phyloP scores from a whole-genome alignment of 106 monocot genomes.

The Amphibolis antarctica region DNA sequence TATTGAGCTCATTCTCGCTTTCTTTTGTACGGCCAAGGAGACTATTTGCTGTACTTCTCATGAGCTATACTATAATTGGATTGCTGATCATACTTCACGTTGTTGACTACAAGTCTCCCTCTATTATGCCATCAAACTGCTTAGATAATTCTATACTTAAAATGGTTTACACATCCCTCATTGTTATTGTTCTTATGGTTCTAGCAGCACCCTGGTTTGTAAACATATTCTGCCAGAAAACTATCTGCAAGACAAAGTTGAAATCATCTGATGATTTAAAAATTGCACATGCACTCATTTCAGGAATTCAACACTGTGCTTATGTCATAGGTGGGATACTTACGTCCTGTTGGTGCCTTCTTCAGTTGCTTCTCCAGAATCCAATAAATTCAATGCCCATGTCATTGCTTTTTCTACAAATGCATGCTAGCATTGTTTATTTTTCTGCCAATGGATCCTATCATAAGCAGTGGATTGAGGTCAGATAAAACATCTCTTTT shows the following conservation, averaged over 20 bases:
- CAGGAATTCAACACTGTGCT: slow-evolving; percentile 24
- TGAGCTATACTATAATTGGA: slow-evolving; percentile 30
- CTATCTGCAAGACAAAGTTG: neutral
- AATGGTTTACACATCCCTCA: slow-evolving; percentile 30
- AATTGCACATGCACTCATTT: slow-evolving; percentile 6
- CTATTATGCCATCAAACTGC: slow-evolving; percentile 7
- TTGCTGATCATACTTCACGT: slow-evolving; percentile 46
- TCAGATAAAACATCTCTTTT: slow-evolving; percentile 19
- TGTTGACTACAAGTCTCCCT: slow-evolving; percentile 13
- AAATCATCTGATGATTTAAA: slow-evolving; percentile 3
- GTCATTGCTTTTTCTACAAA: slow-evolving; percentile 54
- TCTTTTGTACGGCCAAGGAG: slow-evolving; percentile 18
- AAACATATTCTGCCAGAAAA: slow-evolving; percentile 11
- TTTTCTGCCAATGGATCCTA: slow-evolving; percentile 35
- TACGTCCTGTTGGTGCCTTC: slow-evolving; percentile 67
- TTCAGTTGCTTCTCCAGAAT: slow-evolving; percentile 78
- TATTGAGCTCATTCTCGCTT: slow-evolving; percentile 27
- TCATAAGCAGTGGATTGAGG: slow-evolving; percentile 57
- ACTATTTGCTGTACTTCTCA: slow-evolving; percentile 14
- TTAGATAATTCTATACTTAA: slow-evolving; percentile 33
- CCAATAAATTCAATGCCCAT: slow-evolving; percentile 64
- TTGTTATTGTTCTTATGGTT: slow-evolving; percentile 22
- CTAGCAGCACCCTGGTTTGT: slow-evolving; percentile 53
- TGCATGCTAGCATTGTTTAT: slow-evolving; percentile 34
- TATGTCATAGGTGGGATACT: slow-evolving; percentile 48